Conservation (phyloP, 2,329 filamentous ascomycete species). For the Mycosphaerella sp. region DNA sequence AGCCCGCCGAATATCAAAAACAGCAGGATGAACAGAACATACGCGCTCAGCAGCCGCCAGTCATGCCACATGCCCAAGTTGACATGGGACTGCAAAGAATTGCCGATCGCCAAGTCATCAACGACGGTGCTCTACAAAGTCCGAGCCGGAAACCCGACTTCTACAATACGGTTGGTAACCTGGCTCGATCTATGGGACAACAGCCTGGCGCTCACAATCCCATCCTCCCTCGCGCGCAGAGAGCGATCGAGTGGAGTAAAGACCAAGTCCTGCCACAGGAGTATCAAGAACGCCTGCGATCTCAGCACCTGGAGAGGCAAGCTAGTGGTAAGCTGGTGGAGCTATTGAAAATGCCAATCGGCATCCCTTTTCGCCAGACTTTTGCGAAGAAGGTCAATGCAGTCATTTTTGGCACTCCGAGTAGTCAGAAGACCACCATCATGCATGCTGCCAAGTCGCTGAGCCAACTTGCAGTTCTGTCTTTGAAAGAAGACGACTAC, state of each 20-base stretch:
- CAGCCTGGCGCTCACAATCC: conserved; percentile 35
- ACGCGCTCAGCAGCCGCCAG: conserved; percentile 17
- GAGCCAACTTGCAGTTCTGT: conserved; percentile 58
- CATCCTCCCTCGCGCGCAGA: conserved; percentile 34
- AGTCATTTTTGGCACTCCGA: conserved; percentile 64
- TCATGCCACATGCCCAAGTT: conserved; percentile 25
- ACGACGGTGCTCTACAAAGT: conserved; percentile 25
- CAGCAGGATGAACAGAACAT: conserved; percentile 16
- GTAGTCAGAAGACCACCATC: conserved; percentile 62
- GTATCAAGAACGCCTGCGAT: conserved; percentile 47
- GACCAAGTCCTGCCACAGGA: conserved; percentile 32
- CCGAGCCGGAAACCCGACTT: conserved; percentile 17
- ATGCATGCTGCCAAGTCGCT: conserved; percentile 64
- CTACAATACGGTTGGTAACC: conserved; percentile 37
- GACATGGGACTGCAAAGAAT: conserved; percentile 25
- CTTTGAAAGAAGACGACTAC: conserved; percentile 71
- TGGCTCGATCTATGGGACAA: conserved; percentile 46
- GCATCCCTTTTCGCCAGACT: conserved; percentile 62
- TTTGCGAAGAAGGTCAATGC: conserved; percentile 59
- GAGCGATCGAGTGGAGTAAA: conserved; percentile 28
- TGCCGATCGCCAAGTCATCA: conserved; percentile 23
- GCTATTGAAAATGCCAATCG: conserved; percentile 50
- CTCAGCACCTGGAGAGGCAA: conserved; percentile 45
- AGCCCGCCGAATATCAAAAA: conserved; percentile 17
- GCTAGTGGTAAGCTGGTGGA: conserved; percentile 39